These are phyloP conservation scores for Stachybotrys echinatus DNA, from an alignment of 2,329 filamentous ascomycete genomes.

Conservation along the genomic window DNA sequence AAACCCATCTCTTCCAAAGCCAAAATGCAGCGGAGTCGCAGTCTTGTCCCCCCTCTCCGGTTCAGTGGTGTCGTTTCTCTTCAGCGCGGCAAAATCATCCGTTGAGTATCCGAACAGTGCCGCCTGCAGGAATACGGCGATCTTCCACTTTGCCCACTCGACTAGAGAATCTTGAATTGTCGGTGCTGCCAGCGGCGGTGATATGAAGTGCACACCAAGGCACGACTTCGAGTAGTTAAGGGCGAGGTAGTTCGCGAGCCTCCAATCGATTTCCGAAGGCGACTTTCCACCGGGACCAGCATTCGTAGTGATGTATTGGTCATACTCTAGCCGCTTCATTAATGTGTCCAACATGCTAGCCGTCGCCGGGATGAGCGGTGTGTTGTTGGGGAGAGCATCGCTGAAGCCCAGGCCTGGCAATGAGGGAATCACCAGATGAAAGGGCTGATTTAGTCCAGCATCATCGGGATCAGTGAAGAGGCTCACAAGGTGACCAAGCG, in stretches of 20 bases:
- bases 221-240: conserved; percentile 43
- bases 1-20: conserved; percentile 22
- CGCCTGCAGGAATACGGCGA: conserved; percentile 43
- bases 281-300: conserved; percentile 40
- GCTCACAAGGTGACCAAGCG: conserved; percentile 49
- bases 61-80: conserved; percentile 13
- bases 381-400: conserved; percentile 49
- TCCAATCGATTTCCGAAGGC: conserved; percentile 46
- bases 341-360: conserved; percentile 51
- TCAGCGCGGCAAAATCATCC: conserved; percentile 43
- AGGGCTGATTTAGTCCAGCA: conserved; percentile 41
- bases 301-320: conserved; percentile 52
- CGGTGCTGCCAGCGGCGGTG: conserved; percentile 49
- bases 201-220: conserved; percentile 55
- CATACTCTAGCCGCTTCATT: conserved; percentile 57
- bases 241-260: conserved; percentile 42
- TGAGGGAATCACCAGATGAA: conserved; percentile 62
- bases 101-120: conserved; percentile 51
- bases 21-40: conserved; percentile 14
- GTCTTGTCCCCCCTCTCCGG: conserved; percentile 5
- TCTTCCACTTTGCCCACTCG: conserved; percentile 50
- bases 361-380: conserved; percentile 44
- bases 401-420: conserved; percentile 65
- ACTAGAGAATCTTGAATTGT: conserved; percentile 34
- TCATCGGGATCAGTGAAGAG: conserved; percentile 48